phyloP scores from a whole-genome alignment of 2,329 filamentous ascomycete species.

The Ceratocystis colombiana region DNA sequence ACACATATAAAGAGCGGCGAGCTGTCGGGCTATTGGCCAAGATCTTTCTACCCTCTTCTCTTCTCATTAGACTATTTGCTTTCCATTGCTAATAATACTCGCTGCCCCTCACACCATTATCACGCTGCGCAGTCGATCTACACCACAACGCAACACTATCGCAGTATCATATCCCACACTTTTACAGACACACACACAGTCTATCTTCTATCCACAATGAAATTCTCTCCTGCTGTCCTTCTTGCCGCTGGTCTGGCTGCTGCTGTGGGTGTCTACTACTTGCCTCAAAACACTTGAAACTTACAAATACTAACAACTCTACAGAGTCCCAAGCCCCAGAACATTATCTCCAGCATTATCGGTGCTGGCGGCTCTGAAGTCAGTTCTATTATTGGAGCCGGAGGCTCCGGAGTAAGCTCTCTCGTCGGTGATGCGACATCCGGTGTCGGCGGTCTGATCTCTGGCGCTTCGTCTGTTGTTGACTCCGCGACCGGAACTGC shows the following conservation, averaged over 20 bases:
- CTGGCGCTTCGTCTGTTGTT: neutral
- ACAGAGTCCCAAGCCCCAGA: constrained; percentile 17
- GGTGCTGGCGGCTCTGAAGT: constrained; percentile 23
- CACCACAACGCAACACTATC: neutral
- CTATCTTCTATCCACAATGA: constrained; percentile 30
- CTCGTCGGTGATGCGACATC: constrained; percentile 22
- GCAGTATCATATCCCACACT: neutral
- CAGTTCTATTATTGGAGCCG: constrained; percentile 22
- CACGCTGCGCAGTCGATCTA: neutral
- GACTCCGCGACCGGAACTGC: constrained; percentile 23
- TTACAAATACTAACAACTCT: neutral
- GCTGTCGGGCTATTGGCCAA: neutral
- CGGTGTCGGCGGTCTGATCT: neutral
- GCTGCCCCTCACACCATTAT: too few relatives aligned
- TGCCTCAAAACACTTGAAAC: neutral
- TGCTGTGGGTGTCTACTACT: constrained; percentile 29
- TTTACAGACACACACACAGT: neutral
- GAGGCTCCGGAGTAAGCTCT: constrained; percentile 23
- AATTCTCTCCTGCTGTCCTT: constrained; percentile 32
- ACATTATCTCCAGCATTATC: constrained; percentile 21
- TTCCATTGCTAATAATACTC: too few relatives aligned
- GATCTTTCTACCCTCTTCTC: too few relatives aligned
- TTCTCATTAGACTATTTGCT: too few relatives aligned
- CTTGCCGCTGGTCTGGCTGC: constrained; percentile 31
- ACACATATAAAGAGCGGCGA: neutral